These are phyloP conservation scores for Leptographium procerum DNA, from an alignment of 2,329 filamentous ascomycete genomes.

Conservation along the genomic window DNA sequence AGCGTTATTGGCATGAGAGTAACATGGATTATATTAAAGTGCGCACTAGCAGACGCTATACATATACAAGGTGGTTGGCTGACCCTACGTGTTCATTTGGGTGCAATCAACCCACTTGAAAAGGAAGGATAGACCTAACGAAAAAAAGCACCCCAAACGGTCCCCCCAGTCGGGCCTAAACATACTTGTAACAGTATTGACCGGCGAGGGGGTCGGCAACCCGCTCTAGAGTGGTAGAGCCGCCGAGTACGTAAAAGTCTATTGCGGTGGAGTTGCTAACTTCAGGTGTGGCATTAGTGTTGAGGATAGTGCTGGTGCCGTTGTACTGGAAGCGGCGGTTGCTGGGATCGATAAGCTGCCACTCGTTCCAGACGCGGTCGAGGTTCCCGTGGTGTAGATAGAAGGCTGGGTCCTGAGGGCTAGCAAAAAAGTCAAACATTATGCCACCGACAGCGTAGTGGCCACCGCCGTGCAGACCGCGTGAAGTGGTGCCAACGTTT, in stretches of 20 bases:
- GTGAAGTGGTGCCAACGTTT: constrained; percentile 29
- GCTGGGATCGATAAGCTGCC: not conserved
- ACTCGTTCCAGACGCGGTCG: not conserved
- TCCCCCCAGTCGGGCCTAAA: no score
- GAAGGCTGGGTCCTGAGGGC: not conserved
- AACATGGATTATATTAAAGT: no score
- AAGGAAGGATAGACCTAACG: no score
- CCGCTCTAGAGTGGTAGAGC: not conserved
- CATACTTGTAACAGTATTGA: not conserved
- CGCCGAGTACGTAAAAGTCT: not conserved
- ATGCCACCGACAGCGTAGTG: constrained; percentile 25
- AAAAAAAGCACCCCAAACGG: no score
- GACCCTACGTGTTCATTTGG: no score
- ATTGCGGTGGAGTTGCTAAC: not conserved
- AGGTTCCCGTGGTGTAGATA: not conserved
- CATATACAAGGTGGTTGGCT: no score
- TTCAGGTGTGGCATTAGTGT: not conserved
- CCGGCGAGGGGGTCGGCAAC: not conserved
- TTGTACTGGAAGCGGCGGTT: not conserved
- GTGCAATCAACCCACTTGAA: no score
- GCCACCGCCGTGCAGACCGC: constrained; percentile 27
- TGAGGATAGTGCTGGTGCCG: constrained; percentile 1
- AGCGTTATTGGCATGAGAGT: no score
- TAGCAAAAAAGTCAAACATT: not conserved
- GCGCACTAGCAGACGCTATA: no score